Evolutionary conservation across 73 alveolate genomes (phyloP), one percentile per base, ranked within the genome.

Genomic region (Breviolum minutum): DNA sequence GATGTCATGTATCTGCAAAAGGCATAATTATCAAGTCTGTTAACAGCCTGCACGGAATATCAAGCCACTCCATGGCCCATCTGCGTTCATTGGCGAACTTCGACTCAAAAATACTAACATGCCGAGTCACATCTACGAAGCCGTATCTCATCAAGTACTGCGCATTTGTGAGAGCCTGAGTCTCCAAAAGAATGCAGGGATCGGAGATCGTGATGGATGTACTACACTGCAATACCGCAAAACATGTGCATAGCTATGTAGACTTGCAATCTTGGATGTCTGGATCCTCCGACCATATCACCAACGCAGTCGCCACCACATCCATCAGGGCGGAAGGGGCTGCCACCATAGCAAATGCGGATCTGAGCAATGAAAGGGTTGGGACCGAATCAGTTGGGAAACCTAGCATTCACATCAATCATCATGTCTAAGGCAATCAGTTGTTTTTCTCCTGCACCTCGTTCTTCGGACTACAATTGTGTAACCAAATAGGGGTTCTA

Each of bases 261-360:
- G 26, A 69, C 2, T 24, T 1, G 27, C 26, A 24, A 69, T 69
- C 26, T 40, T 40, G 54, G 85, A 74, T 22, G 60, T 74, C 26
- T 61, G 77, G 83, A 26, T 30, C 26, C 54, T 30, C 84, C 85
- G 24, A 66, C 98, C 82, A 92, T 54, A 48, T 92, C 98, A 54
- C 98, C 98, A 8, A 81, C 60, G 90, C 98, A 92, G 69, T 92
- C 98, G 9, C 98, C 98, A 26, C 98, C 98, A 24, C 98, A 92
- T 48, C 98, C 98, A 17, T 92, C 98, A 22, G 98, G 98, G 40
- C 98, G 98, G 81, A 92, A 92, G 20, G 98, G 98, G 80, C 87
- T 76, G 63, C 98, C 98, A 16, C 98, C 98, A 19, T 92, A 92
- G 98, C 98, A 92, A n/a, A 92, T 92, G 80, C 98, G 98, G 80